Evolutionary conservation across 2,329 filamentous ascomycete genomes (phyloP).

Genomic region (Cercospora sp.): DNA sequence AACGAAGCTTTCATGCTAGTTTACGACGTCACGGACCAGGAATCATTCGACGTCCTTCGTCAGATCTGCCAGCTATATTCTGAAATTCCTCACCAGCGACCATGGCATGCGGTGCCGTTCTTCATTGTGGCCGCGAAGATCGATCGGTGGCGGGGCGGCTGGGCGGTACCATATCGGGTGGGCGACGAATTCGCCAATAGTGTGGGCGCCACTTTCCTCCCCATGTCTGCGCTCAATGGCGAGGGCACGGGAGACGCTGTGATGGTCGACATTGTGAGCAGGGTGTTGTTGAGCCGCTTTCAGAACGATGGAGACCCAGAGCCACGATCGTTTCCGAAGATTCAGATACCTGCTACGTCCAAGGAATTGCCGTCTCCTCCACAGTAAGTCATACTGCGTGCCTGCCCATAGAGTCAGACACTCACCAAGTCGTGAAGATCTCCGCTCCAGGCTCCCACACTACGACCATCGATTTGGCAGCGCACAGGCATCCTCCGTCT

Average conservation of each 20-base stretch:
- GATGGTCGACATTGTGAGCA: constrained; percentile 12
- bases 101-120: constrained; percentile 8
- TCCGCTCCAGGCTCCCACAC: neutral
- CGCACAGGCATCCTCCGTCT: constrained; percentile 5
- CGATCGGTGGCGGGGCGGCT: constrained; percentile 20
- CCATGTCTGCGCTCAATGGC: constrained; percentile 19
- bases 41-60: constrained; percentile 14
- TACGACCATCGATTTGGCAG: constrained; percentile 11
- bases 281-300: constrained; percentile 10
- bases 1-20: constrained; percentile 19
- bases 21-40: constrained; percentile 16
- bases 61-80: constrained; percentile 4
- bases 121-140: constrained; percentile 16
- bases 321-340: neutral
- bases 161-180: constrained; percentile 11
- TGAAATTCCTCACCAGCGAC: constrained; percentile 15
- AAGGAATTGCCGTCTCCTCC: neutral
- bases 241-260: constrained; percentile 17
- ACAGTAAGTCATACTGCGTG: neutral
- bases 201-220: constrained; percentile 11
- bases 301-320: constrained; percentile 15
- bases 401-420: neutral
- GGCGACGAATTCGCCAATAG: constrained; percentile 13
- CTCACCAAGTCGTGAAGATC: neutral
- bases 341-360: neutral